Evolutionary conservation across 192 early-diverging fungal species (phyloP).

Genomic region (Lobosporangium transversale): DNA sequence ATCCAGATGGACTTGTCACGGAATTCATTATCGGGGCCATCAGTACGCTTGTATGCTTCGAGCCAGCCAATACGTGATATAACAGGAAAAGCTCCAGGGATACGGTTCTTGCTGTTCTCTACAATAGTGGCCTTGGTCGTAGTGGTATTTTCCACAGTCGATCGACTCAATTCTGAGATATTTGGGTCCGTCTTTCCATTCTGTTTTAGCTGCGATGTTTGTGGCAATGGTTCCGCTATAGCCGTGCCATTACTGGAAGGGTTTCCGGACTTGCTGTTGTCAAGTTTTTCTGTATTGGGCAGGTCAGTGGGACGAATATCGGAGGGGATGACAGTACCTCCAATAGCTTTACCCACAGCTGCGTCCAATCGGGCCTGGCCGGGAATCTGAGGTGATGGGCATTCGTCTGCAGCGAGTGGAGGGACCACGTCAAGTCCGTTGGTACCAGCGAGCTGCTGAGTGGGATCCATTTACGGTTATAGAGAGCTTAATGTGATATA

Average conservation of each 20-base stretch:
- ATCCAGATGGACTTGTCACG: slow-evolving; percentile 52
- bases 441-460: slow-evolving; percentile 14
- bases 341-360: slow-evolving; percentile 34
- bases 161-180: neutral
- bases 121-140: slow-evolving; percentile 4
- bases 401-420: slow-evolving; percentile 10
- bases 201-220: neutral
- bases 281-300: slow-evolving; percentile 20
- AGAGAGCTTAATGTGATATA: no score
- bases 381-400: slow-evolving; percentile 13
- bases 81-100: slow-evolving; percentile 29
- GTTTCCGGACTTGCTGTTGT: slow-evolving; percentile 5
- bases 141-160: neutral
- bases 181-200: no score
- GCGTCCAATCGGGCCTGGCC: slow-evolving; percentile 23
- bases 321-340: slow-evolving; percentile 36
- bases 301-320: slow-evolving; percentile 33
- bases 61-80: slow-evolving; percentile 42
- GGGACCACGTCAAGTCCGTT: slow-evolving; percentile 21
- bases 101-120: slow-evolving; percentile 19
- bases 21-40: slow-evolving; percentile 43
- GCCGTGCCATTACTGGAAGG: neutral
- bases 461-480: slow-evolving; percentile 19
- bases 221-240: neutral
- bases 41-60: slow-evolving; percentile 41